Percentiles rank a stretch among this genome's conserved stretches.
Conservation (phyloP, 75 land plant genomes). For the Gnetum montanum region DNA sequence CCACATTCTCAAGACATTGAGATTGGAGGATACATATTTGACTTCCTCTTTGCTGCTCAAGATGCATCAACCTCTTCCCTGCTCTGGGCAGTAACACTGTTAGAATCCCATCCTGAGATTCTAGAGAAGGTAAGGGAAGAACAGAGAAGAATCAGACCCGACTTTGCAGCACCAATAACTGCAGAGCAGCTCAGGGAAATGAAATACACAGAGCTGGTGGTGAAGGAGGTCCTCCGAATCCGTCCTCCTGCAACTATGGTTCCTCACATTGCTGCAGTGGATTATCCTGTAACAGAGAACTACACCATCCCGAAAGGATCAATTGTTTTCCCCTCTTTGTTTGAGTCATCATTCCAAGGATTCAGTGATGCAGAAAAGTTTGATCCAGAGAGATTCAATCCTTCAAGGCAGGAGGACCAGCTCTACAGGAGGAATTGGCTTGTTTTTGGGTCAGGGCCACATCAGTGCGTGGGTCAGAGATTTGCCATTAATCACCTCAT, state of each 20-base stretch:
- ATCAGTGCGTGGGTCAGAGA: constrained; percentile 85
- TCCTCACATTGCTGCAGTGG: constrained; percentile 68
- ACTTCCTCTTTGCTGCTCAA: constrained; percentile 92
- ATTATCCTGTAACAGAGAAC: constrained; percentile 57
- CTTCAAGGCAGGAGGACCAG: constrained; percentile 60
- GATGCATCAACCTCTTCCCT: constrained; percentile 95
- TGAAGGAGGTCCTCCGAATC: constrained; percentile 67
- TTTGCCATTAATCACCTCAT: constrained; percentile 49
- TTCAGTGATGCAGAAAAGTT: constrained; percentile 71
- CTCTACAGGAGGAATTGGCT: constrained; percentile 62
- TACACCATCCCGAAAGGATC: constrained; percentile 79
- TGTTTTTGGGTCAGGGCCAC: constrained; percentile 81
- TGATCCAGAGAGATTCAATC: constrained; percentile 82
- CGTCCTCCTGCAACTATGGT: constrained; percentile 87
- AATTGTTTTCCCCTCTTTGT: constrained; percentile 78
- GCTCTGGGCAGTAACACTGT: constrained; percentile 66
- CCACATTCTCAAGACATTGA: constrained; percentile 20
- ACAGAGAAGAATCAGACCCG: constrained; percentile 38
- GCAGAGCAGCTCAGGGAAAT: constrained; percentile 50
- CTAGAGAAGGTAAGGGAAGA: constrained; percentile 55
- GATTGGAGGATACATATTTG: constrained; percentile 43
- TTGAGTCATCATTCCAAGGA: constrained; percentile 85
- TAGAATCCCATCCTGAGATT: constrained; percentile 75
- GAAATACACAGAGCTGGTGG: constrained; percentile 87
- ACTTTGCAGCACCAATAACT: constrained; percentile 21